Evolutionary conservation across 305 asterid genomes (phyloP), one percentile per base, ranked within the genome.

Genomic region (Solanum chacoense): DNA sequence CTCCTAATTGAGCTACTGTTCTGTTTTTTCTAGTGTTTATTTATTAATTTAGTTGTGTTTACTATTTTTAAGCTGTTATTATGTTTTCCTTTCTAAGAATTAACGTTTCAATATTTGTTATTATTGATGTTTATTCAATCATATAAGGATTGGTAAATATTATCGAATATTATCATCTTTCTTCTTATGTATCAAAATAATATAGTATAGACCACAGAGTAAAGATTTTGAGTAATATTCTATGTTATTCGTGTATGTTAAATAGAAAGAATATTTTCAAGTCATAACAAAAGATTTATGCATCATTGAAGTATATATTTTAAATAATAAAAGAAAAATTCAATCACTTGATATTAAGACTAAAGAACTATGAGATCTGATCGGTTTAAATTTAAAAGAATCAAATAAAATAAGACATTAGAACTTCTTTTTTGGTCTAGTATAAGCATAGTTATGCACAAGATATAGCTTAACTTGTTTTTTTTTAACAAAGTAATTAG

Each of bases 291-390:
- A 67, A 71, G 8, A 6, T 1, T 28, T 7, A 28, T 71, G 3
- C 10, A 12, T 28, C 6, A 0, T 71, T 71, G 12, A 28, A 28
- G 11, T 26, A 28, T 7, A 26, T 26, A 26, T 0, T 71, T 1
- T 0, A 71, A 1, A 69, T 3, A 69, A 26, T 69, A 11, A 26
- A 5, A 11, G 4, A 5, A 71, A 28, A 71, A 12, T 28, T 12
- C 11, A 12, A 71, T 7, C 35, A 0, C 35, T 28, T 71, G 11
- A 0, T 0, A 71, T 71, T 13, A 9, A 74, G 26, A 18, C 8
- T 16, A 3, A 32, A 29, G 24, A 31, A 35, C 1, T 0, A 74
- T 18, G 7, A 73, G 13, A 32, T 73, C 0, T 0, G 0, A 9
- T 74, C 4, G 0, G 0, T 74, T 32, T 74, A 0, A 18, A 32